Conservation (phyloP, 352 stramenopile genomes). For the Phytophthora fragariaefolia region DNA sequence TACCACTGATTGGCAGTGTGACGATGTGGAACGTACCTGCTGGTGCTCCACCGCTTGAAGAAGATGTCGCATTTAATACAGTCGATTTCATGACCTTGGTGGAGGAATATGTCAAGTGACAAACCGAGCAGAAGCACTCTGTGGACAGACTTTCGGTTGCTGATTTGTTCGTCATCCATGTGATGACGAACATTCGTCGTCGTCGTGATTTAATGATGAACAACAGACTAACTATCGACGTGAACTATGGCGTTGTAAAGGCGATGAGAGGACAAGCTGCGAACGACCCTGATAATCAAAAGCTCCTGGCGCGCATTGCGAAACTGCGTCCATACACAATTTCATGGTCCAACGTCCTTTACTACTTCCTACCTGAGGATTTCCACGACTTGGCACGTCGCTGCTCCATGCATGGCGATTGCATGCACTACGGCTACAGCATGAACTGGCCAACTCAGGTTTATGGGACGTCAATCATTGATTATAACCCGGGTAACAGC, state of each 20-base stretch:
- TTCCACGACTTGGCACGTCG: slow-evolving; percentile 31
- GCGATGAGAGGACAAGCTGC: slow-evolving; percentile 2
- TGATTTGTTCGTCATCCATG: slow-evolving; percentile 27
- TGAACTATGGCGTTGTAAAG: slow-evolving; percentile 18
- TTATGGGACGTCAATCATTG: slow-evolving; percentile 24
- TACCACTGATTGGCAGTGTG: not conserved
- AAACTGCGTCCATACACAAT: slow-evolving; percentile 31
- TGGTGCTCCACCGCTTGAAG: slow-evolving; percentile 7
- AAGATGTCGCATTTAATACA: slow-evolving; percentile 7
- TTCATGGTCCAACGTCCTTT: slow-evolving; percentile 30
- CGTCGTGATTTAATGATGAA: slow-evolving; percentile 15
- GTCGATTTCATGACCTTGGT: slow-evolving; percentile 12
- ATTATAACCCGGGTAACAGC: slow-evolving; percentile 7
- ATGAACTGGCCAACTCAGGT: slow-evolving; percentile 37
- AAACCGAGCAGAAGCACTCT: slow-evolving; percentile 4
- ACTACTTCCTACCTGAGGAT: slow-evolving; percentile 30
- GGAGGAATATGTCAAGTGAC: slow-evolving; percentile 7
- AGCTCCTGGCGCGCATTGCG: slow-evolving; percentile 17
- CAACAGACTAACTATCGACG: slow-evolving; percentile 19
- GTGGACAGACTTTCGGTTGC: slow-evolving; percentile 17
- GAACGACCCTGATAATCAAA: slow-evolving; percentile 2
- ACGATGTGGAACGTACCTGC: slow-evolving; percentile 13
- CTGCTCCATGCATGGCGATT: not conserved
- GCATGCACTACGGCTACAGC: slow-evolving; percentile 24
- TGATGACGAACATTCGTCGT: slow-evolving; percentile 16